A percentile compares a stretch with the other conserved stretches of the same genome.
Evolutionary conservation across 768 basidiomycete genomes (phyloP).

Genomic region (Lentinula guzmanii): DNA sequence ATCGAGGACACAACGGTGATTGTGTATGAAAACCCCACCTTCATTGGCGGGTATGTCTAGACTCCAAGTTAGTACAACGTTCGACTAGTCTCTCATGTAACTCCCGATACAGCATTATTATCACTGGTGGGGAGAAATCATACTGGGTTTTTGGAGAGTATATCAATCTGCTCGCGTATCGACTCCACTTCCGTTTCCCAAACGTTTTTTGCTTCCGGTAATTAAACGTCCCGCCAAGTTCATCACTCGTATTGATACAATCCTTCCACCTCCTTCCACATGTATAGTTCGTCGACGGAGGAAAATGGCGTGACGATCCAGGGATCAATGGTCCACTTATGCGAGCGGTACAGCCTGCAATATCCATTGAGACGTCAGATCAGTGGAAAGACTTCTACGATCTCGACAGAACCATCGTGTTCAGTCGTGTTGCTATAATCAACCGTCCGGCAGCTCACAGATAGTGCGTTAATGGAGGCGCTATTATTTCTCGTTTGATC

Average conservation of each 20-base stretch:
- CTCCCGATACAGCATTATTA: slow-evolving; percentile 31
- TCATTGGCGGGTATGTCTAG: slow-evolving; percentile 17
- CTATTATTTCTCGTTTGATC: background rate
- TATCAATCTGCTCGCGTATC: slow-evolving; percentile 22
- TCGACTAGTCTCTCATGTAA: background rate
- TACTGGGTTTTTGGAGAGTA: slow-evolving; percentile 35
- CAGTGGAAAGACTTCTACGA: slow-evolving; percentile 60
- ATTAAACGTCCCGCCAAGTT: slow-evolving; percentile 7
- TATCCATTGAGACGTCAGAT: slow-evolving; percentile 48
- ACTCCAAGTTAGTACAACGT: background rate
- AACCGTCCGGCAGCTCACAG: slow-evolving; percentile 60
- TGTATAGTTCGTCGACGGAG: slow-evolving; percentile 16
- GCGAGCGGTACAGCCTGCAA: slow-evolving; percentile 55
- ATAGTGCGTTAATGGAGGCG: slow-evolving; percentile 19
- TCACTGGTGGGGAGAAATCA: slow-evolving; percentile 43
- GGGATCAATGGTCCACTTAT: slow-evolving; percentile 60
- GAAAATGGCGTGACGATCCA: slow-evolving; percentile 54
- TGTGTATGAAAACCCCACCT: slow-evolving; percentile 19
- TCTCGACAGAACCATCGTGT: slow-evolving; percentile 44
- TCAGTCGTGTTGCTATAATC: slow-evolving; percentile 54
- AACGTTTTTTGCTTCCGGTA: slow-evolving; percentile 31
- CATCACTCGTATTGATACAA: background rate
- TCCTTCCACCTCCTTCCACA: background rate
- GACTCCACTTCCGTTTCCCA: slow-evolving; percentile 13
- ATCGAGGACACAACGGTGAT: slow-evolving; percentile 16